phyloP scores from a whole-genome alignment of 2,329 filamentous ascomycete species.

The Trichoderma sp. region DNA sequence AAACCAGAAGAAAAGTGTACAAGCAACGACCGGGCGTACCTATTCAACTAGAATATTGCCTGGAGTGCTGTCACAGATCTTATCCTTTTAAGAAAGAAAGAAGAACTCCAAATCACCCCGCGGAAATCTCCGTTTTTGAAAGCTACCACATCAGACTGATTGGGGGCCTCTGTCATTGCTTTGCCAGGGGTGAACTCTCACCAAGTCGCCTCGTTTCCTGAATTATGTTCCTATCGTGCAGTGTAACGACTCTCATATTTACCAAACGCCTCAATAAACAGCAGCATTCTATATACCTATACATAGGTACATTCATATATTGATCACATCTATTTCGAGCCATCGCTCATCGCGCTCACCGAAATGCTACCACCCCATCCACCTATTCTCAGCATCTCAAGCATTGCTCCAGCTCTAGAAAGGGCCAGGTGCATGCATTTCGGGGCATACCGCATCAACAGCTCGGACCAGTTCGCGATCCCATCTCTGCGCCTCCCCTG shows the following conservation, averaged over 20 bases:
- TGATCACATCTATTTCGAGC: not conserved
- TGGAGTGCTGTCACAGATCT: not conserved
- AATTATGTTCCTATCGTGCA: not conserved
- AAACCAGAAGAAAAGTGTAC: slow-evolving; percentile 6
- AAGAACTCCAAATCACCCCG: not conserved
- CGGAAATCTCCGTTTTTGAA: not conserved
- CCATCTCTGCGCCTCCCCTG: not conserved
- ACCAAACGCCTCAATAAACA: not conserved
- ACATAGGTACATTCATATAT: not conserved
- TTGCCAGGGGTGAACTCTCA: not conserved
- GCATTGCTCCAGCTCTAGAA: not conserved
- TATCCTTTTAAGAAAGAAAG: not conserved
- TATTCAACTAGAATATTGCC: too few relatives aligned
- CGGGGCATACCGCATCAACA: not conserved
- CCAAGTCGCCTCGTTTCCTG: not conserved
- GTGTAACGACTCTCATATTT: not conserved
- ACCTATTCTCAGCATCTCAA: not conserved
- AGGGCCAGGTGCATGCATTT: not conserved
- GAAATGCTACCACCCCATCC: not conserved
- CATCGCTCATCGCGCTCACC: not conserved
- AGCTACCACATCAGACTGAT: not conserved
- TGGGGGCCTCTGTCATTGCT: not conserved
- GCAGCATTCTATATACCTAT: too few relatives aligned
- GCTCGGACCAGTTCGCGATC: slow-evolving; percentile 9
- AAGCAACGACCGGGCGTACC: not conserved